These are phyloP conservation scores for Collybiopsis confluens DNA, from an alignment of 768 basidiomycete genomes.

Conservation along the genomic window DNA sequence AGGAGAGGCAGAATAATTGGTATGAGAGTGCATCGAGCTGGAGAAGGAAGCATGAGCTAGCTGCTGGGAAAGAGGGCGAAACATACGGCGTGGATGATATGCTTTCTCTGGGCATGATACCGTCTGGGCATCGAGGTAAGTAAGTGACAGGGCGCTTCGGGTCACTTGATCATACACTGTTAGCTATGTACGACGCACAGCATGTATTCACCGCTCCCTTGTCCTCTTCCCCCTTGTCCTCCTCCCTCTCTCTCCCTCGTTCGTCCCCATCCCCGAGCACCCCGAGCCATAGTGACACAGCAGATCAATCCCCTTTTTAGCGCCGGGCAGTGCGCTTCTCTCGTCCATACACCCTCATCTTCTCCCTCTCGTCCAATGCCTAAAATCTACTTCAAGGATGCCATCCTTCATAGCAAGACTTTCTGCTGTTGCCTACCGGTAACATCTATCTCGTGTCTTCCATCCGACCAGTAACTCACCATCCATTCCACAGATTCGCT, in stretches of 20 bases:
- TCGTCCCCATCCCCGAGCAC: background rate
- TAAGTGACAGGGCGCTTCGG: no score
- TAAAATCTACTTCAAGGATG: conserved; percentile 32
- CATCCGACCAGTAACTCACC: background rate
- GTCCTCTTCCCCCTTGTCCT: background rate
- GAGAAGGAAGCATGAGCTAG: conserved; percentile 11
- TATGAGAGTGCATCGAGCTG: conserved; percentile 71
- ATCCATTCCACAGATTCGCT: conserved; percentile 2
- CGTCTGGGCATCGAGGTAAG: conserved; percentile 63
- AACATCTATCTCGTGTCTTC: conserved; percentile 25
- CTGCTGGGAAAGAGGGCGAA: conserved; percentile 5
- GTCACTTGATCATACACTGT: no score
- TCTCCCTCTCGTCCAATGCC: conserved; percentile 12
- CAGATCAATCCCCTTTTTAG: background rate
- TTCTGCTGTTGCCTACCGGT: conserved; percentile 67
- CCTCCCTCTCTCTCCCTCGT: background rate
- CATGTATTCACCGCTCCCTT: background rate
- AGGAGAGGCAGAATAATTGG: conserved; percentile 72
- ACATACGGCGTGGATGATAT: conserved; percentile 65
- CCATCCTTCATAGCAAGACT: conserved; percentile 45
- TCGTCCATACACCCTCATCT: conserved; percentile 4
- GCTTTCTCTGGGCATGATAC: conserved; percentile 64
- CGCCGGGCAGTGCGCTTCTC: conserved; percentile 5
- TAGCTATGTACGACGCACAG: no score
- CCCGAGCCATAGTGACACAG: no score